Percentiles rank a stretch among this genome's conserved stretches.
These are phyloP conservation scores for Coriolopsis trogii DNA, from an alignment of 1,284 basidiomycete genomes.

Conservation along the genomic window DNA sequence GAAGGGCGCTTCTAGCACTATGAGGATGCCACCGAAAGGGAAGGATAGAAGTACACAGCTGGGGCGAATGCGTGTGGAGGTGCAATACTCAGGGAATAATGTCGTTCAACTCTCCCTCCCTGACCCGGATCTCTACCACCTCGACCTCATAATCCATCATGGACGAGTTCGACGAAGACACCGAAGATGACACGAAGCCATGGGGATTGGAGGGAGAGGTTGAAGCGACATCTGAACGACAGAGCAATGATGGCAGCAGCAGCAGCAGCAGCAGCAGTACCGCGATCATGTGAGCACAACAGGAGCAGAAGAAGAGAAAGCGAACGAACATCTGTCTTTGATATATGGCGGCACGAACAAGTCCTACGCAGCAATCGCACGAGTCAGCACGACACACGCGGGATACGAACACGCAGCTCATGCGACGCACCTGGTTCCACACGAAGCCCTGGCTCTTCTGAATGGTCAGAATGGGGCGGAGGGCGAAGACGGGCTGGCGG, in stretches of 20 bases:
- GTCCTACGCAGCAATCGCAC: slow-evolving; percentile 49
- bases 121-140: slow-evolving; percentile 81
- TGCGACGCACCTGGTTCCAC: slow-evolving; percentile 74
- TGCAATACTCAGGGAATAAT: slow-evolving; percentile 61
- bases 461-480: slow-evolving; percentile 81
- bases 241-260: too few relatives aligned
- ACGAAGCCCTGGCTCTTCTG: slow-evolving; percentile 86
- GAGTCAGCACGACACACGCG: slow-evolving; percentile 2
- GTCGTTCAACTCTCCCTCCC: slow-evolving; percentile 72
- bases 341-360: slow-evolving; percentile 84
- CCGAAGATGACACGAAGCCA: slow-evolving; percentile 68
- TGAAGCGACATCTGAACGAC: slow-evolving; percentile 68
- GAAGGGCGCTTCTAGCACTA: slow-evolving; percentile 20
- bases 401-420: not conserved
- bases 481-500: slow-evolving; percentile 59
- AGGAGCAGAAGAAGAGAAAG: slow-evolving; percentile 21
- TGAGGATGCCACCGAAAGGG: slow-evolving; percentile 14
- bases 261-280: too few relatives aligned
- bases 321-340: slow-evolving; percentile 79
- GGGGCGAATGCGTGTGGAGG: not conserved
- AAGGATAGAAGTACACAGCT: slow-evolving; percentile 13
- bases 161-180: slow-evolving; percentile 66
- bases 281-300: slow-evolving; percentile 22
- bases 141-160: slow-evolving; percentile 76
- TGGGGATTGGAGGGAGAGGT: slow-evolving; percentile 74